Evolutionary conservation across 495 filamentous ascomycete species (phyloP), one percentile per base, ranked within the genome.

Genomic region (Lophiostoma macrostomum): DNA sequence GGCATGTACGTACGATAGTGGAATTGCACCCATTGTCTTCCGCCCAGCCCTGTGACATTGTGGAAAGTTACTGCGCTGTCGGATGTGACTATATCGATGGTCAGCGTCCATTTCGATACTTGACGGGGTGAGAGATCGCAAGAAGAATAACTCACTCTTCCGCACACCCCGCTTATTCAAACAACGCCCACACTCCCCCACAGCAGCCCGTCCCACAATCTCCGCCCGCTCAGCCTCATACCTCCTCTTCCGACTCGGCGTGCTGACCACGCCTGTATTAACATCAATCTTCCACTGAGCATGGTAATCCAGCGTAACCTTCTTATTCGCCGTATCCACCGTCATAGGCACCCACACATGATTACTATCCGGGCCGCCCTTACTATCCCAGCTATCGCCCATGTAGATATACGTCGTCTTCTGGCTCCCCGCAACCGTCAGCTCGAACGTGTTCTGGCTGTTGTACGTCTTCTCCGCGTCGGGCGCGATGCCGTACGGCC

Each of bases 221-320:
- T 58, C 55, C 5, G 68, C 68, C 19, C 68, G 51, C 25, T 63
- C 61, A 25, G 67, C 69, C 44, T 70, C 67, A 50, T 71, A 59
- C 43, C 56, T 42, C 42, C 35, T 46, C 42, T 59, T 59, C 48
- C 12, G 61, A 28, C 36, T 61, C 6, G 72, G 69, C 36, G 61
- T 66, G 13, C 58, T 63, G 18, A 74, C 69, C 4, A 61, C 69
- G 14, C 72, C 72, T 12, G 72, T 74, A 20, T 60, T 64, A 20
- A 67, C 61, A 57, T 74, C 70, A 28, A 74, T 55, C 53, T 72
- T 73, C 72, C 72, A 74, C 67, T 72, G 71, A 52, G 67, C 51
- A 61, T 71, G 67, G 49, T 73, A 73, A 25, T 74, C 66, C 43
- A 74, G 61, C 18, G 55, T 65, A 4, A 72, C 64, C 6, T 64